Conservation (phyloP, 2,329 filamentous ascomycete species). For the Diaporthe australafricana region DNA sequence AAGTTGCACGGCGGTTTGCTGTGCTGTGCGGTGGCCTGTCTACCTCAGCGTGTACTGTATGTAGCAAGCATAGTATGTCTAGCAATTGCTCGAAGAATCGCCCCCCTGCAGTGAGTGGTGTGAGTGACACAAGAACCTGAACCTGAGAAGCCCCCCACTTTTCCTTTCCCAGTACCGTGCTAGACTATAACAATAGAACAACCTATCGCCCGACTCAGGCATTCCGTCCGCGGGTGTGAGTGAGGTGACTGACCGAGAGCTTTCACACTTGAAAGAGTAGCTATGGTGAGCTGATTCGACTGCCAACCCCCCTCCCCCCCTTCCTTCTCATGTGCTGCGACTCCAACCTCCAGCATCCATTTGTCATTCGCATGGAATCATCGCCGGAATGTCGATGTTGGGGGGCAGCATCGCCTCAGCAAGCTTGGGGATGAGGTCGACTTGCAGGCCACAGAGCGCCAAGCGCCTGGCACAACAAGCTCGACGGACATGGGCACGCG, state of each 20-base stretch:
- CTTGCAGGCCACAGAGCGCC: slow-evolving; percentile 8
- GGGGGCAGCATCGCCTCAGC: slow-evolving; percentile 34
- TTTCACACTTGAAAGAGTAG: background rate
- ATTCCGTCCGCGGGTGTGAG: background rate
- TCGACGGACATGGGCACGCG: slow-evolving; percentile 26
- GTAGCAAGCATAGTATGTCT: background rate
- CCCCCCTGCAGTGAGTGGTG: background rate
- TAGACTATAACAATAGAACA: slow-evolving; percentile 11
- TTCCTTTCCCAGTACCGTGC: background rate
- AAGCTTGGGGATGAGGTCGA: slow-evolving; percentile 6
- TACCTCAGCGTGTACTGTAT: background rate
- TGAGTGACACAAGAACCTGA: background rate
- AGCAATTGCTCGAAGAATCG: background rate
- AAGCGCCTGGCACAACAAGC: slow-evolving; percentile 26
- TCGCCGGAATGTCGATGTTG: slow-evolving; percentile 34
- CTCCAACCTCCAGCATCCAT: background rate
- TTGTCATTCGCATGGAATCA: slow-evolving; percentile 34
- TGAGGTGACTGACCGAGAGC: background rate
- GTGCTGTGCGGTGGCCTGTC: background rate
- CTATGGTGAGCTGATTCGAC: background rate
- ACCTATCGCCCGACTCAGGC: background rate
- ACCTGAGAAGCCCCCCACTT: slow-evolving; percentile 12
- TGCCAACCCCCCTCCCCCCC: too few species aligned
- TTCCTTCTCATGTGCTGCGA: background rate
- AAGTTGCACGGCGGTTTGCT: too few species aligned